Evolutionary conservation across 495 filamentous ascomycete species (phyloP).

Genomic region (Penicillium paradoxum): DNA sequence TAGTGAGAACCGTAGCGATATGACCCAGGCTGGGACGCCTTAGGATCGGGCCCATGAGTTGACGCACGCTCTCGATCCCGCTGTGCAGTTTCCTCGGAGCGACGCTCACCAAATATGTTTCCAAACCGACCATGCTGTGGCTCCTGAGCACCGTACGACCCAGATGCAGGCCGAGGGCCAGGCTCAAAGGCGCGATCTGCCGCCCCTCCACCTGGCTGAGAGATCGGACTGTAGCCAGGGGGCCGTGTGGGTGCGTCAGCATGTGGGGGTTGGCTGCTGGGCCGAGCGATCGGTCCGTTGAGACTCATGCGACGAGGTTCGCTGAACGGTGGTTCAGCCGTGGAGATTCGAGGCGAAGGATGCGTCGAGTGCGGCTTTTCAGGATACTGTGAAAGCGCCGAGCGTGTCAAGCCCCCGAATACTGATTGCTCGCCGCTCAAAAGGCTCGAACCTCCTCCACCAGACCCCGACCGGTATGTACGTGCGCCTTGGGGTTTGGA

Average conservation of each 20-base stretch:
- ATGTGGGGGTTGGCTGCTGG: slow-evolving; percentile 43
- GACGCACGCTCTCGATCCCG: slow-evolving; percentile 34
- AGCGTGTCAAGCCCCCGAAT: slow-evolving; percentile 33
- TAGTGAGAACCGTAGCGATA: slow-evolving; percentile 32
- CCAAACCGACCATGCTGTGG: slow-evolving; percentile 28
- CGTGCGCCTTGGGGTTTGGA: slow-evolving; percentile 31
- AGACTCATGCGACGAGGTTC: slow-evolving; percentile 40
- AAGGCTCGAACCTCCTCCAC: slow-evolving; percentile 32
- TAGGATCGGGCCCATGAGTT: slow-evolving; percentile 30
- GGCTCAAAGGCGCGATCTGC: slow-evolving; percentile 28
- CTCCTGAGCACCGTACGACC: slow-evolving; percentile 31
- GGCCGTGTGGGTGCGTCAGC: slow-evolving; percentile 31
- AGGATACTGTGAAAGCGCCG: slow-evolving; percentile 32
- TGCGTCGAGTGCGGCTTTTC: slow-evolving; percentile 38
- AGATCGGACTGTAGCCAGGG: slow-evolving; percentile 38
- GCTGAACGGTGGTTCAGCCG: slow-evolving; percentile 31
- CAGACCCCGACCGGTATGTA: slow-evolving; percentile 42
- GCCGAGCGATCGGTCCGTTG: slow-evolving; percentile 36
- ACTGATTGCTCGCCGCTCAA: slow-evolving; percentile 30
- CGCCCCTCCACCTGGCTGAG: slow-evolving; percentile 22
- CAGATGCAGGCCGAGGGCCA: slow-evolving; percentile 13
- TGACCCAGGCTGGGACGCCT: slow-evolving; percentile 14
- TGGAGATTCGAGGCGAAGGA: slow-evolving; percentile 36
- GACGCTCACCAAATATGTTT: slow-evolving; percentile 40
- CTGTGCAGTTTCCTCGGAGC: slow-evolving; percentile 38